These are phyloP conservation scores for Asterophora parasitica DNA, from an alignment of 768 basidiomycete species.

Conservation along the genomic window DNA sequence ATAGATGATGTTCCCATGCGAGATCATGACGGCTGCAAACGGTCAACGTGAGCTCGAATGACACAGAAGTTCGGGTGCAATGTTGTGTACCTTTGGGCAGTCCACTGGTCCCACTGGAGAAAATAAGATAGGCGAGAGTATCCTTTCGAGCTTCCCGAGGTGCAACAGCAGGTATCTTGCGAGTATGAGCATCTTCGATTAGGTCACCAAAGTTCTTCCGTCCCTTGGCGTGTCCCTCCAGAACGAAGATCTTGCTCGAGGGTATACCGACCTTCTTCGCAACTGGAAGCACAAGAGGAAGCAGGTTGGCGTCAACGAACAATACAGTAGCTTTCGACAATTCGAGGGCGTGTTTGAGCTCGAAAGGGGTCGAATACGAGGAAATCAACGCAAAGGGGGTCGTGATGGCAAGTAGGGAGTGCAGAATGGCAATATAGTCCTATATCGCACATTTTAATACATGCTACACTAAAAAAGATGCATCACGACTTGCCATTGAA, in stretches of 20 bases:
- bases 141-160: constrained; percentile 13
- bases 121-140: constrained; percentile 20
- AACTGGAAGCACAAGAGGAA: constrained; percentile 36
- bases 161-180: constrained; percentile 9
- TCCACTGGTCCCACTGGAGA: constrained; percentile 23
- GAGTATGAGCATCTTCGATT: constrained; percentile 27
- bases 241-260: constrained; percentile 39
- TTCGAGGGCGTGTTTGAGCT: constrained; percentile 47
- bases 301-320: constrained; percentile 46
- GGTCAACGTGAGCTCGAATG: background rate
- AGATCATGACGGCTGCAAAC: constrained; percentile 64
- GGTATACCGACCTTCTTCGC: constrained; percentile 32
- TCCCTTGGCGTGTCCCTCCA: constrained; percentile 39
- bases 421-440: constrained; percentile 53
- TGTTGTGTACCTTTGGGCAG: constrained; percentile 18
- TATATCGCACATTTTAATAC: constrained; percentile 17
- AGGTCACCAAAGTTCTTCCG: constrained; percentile 38
- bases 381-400: constrained; percentile 53
- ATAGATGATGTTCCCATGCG: constrained; percentile 57
- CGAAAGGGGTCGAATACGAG: constrained; percentile 50
- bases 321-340: constrained; percentile 45
- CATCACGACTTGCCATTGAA: constrained; percentile 44
- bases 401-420: constrained; percentile 43
- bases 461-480: background rate
- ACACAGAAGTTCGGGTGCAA: background rate